Percentiles rank a stretch among this genome's conserved stretches.
Conservation (phyloP, 306 rosid species). For the Dalbergia oliveri region DNA sequence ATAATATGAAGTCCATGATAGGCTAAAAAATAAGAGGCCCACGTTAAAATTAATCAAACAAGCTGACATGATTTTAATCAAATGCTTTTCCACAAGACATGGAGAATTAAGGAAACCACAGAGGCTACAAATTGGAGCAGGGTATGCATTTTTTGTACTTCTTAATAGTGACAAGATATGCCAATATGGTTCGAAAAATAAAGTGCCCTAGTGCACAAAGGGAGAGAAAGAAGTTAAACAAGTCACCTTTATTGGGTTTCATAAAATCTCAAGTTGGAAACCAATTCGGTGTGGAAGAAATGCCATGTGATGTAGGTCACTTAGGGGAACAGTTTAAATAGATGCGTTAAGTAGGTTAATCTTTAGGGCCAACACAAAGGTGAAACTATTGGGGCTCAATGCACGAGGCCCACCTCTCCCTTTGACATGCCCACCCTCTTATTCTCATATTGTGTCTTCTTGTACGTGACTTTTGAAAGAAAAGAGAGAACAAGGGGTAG, state of each 20-base stretch:
- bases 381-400: slow-evolving; percentile 54
- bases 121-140: slow-evolving; percentile 16
- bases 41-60: neutral
- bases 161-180: neutral
- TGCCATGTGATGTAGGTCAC: slow-evolving; percentile 41
- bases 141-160: slow-evolving; percentile 38
- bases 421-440: slow-evolving; percentile 42
- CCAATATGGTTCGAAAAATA: neutral
- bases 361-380: slow-evolving; percentile 52
- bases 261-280: slow-evolving; percentile 44
- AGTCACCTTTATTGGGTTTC: slow-evolving; percentile 59
- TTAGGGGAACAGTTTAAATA: slow-evolving; percentile 51
- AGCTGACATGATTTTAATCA: slow-evolving; percentile 43
- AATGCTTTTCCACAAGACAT: slow-evolving; percentile 41
- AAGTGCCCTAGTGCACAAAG: slow-evolving; percentile 27
- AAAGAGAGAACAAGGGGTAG: slow-evolving; percentile 19
- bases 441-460: slow-evolving; percentile 38
- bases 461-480: slow-evolving; percentile 42
- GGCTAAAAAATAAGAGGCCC: too few species aligned
- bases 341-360: slow-evolving; percentile 38
- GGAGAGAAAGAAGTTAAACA: slow-evolving; percentile 42
- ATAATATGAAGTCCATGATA: too few species aligned
- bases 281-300: slow-evolving; percentile 44
- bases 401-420: slow-evolving; percentile 55
- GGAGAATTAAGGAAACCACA: slow-evolving; percentile 35